Percentiles rank a stretch among this genome's conserved stretches.
These are phyloP conservation scores for Pleurotus sapidus DNA, from an alignment of 768 basidiomycete genomes.

Conservation along the genomic window DNA sequence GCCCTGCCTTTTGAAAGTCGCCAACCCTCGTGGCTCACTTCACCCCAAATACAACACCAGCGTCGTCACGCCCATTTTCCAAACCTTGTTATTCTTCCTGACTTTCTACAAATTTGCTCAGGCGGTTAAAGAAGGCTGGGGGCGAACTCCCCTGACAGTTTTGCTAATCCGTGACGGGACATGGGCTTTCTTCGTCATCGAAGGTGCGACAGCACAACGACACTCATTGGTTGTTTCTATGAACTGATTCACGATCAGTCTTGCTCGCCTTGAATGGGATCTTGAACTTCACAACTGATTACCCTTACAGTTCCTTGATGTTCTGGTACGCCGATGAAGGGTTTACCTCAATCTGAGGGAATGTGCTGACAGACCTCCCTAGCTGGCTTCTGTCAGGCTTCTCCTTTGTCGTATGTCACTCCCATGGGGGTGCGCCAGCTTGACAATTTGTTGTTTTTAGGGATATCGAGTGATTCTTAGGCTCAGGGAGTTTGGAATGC, in stretches of 20 bases:
- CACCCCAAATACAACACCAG: background rate
- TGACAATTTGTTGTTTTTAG: background rate
- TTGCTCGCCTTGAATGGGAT: background rate
- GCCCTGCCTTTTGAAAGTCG: background rate
- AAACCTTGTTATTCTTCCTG: constrained; percentile 14
- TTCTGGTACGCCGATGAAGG: background rate
- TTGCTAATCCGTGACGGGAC: constrained; percentile 16
- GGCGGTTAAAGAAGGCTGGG: constrained; percentile 13
- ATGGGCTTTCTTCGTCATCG: constrained; percentile 16
- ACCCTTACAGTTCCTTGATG: background rate
- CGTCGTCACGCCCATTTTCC: constrained; percentile 6
- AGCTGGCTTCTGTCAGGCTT: background rate
- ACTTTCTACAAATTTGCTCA: constrained; percentile 11
- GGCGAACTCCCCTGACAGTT: constrained; percentile 2
- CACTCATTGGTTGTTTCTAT: too few species aligned
- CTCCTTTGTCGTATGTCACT: constrained; percentile 1
- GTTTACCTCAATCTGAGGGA: background rate
- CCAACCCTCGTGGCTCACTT: background rate
- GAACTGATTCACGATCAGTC: background rate
- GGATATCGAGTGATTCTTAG: background rate
- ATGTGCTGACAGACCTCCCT: background rate
- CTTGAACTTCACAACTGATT: background rate
- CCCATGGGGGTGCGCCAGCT: too few species aligned
- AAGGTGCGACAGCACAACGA: constrained; percentile 4
- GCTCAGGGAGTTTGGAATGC: too few species aligned